Conservation (phyloP, 129 eudicot species). For the Smallanthus sonchifolius region DNA sequence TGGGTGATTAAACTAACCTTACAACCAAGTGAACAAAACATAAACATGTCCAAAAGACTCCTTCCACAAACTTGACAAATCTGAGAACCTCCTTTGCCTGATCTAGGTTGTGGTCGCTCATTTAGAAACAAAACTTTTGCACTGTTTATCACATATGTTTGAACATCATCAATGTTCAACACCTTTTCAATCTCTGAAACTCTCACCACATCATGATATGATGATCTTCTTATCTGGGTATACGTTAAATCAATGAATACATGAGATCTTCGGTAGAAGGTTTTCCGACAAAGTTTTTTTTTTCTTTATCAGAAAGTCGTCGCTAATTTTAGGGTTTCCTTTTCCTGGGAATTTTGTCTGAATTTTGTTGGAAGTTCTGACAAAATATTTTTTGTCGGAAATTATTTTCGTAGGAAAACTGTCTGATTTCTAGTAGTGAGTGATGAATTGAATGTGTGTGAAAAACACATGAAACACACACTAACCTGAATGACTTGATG, state of each 20-base stretch:
- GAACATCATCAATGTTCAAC: conserved; percentile 78
- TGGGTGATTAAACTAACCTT: conserved; percentile 57
- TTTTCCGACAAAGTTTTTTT: too few species aligned
- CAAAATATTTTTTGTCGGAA: too few species aligned
- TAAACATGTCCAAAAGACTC: conserved; percentile 80
- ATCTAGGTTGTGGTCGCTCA: conserved; percentile 87
- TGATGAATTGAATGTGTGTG: neutral
- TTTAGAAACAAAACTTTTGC: conserved; percentile 90
- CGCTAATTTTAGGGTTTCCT: too few species aligned
- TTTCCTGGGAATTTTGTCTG: too few species aligned
- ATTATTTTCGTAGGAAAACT: too few species aligned
- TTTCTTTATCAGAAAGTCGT: too few species aligned
- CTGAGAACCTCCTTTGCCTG: conserved; percentile 76
- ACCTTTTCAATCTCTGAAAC: conserved; percentile 81
- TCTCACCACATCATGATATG: conserved; percentile 94
- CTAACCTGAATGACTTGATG: conserved; percentile 94
- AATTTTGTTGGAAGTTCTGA: too few species aligned
- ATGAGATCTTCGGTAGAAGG: neutral
- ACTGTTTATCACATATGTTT: conserved; percentile 90
- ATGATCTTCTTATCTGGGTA: conserved; percentile 81
- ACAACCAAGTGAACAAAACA: conserved; percentile 92
- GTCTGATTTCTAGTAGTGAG: too few species aligned
- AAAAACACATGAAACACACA: neutral
- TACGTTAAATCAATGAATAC: neutral
- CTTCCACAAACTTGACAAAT: conserved; percentile 86